phyloP scores from a whole-genome alignment of 805 yeast genomes.

The Candida sanyiensis region DNA sequence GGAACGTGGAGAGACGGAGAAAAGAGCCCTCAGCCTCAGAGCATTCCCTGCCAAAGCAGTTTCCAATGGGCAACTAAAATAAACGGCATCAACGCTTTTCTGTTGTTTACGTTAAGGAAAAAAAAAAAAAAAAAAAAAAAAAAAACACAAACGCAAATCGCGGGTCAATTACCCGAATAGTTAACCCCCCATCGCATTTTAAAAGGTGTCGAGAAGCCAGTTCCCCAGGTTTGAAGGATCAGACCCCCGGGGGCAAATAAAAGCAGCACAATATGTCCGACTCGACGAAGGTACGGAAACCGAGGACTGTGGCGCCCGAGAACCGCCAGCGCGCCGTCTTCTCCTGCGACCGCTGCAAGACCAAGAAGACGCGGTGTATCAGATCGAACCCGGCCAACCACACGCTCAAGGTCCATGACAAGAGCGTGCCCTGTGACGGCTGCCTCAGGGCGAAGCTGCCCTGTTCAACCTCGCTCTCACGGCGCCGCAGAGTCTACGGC shows the following conservation, averaged over 20 bases:
- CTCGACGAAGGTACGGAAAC: conserved; percentile 22
- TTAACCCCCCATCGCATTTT: too few relatives aligned
- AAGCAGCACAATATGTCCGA: too few relatives aligned
- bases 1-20: too few relatives aligned
- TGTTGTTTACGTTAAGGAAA: not conserved
- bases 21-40: too few relatives aligned
- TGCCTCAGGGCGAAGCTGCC: conserved; percentile 34
- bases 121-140: not conserved
- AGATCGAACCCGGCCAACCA: conserved; percentile 29
- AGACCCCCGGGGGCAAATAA: too few relatives aligned
- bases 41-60: too few relatives aligned
- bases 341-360: conserved; percentile 42
- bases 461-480: conserved; percentile 37
- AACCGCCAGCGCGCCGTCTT: conserved; percentile 37
- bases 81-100: too few relatives aligned
- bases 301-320: conserved; percentile 34
- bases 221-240: too few relatives aligned
- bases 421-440: conserved; percentile 34
- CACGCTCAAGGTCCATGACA: conserved; percentile 25
- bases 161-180: conserved; percentile 4
- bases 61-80: too few relatives aligned
- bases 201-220: too few relatives aligned
- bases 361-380: conserved; percentile 38
- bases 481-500: conserved; percentile 37
- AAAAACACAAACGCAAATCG: too few relatives aligned